Evolutionary conservation across 2,329 filamentous ascomycete species (phyloP), one percentile per base, ranked within the genome.

Genomic region (Xylaria sp.): DNA sequence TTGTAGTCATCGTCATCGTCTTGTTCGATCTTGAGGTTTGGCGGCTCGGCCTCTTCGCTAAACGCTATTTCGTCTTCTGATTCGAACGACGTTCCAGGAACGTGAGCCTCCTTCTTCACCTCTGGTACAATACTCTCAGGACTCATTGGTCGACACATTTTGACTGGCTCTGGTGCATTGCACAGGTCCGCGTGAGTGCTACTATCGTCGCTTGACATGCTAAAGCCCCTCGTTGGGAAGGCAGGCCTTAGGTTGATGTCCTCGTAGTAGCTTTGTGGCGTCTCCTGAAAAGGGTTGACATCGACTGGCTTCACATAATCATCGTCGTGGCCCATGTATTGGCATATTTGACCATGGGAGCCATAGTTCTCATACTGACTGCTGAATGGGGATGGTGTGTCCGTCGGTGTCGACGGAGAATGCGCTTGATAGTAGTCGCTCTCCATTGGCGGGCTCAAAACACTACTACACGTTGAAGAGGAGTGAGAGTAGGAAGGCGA

Each of bases 401-500:
- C 75, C 11, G 69, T 65, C 1, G 74, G 74, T 2, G 76, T 76
- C 22, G 66, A 64, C 8, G 74, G 75, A n/a, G 67, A 66, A 44
- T 65, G 57, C 49, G 69, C 65, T 47, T 68, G 67, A 46, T 67
- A 70, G 20, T 68, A 66, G 46, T 78, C 75, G 50, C 69, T 71
- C n/a, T 77, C 74, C 4, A 71, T 63, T 2, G 66, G 68, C 16
- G 74, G 74, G 37, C 74, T 77, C 19, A 69, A 66, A 21, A 64
- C 66, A 47, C 69, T 72, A 52, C 72, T 71, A 50, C 71, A 71
- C 0, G 68, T 68, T 19, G 73, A 73, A 4, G 72, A 69, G 16
- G 68, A 66, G 22, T 72, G 67, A 11, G 73, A 72, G 17, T 71
- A 76, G 11, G 71, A 71, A 7, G 75, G 73, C 7, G 74, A 75